phyloP scores from a whole-genome alignment of 2,329 filamentous ascomycete genomes.

The Pseudomassariella vexata region DNA sequence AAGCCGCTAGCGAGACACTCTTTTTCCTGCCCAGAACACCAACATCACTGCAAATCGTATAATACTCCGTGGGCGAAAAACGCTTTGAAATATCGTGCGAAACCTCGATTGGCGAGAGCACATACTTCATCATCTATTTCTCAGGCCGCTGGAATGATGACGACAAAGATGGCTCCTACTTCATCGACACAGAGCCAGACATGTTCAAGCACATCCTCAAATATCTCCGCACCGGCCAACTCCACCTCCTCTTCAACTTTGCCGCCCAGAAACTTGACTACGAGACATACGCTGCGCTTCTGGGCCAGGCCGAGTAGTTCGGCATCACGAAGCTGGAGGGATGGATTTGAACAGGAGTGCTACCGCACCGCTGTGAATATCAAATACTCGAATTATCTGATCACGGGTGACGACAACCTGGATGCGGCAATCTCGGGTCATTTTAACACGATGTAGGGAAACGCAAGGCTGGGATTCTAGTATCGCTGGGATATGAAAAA shows the following conservation, averaged over 20 bases:
- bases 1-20: no score
- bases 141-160: constrained; percentile 15
- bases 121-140: constrained; percentile 17
- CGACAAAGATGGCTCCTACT: constrained; percentile 25
- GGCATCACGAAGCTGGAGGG: constrained; percentile 19
- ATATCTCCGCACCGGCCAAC: constrained; percentile 24
- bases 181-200: constrained; percentile 29
- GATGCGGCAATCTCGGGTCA: no score
- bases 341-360: constrained; percentile 22
- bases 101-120: constrained; percentile 15
- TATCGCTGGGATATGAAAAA: constrained; percentile 23
- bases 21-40: no score
- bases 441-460: background rate
- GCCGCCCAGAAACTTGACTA: constrained; percentile 23
- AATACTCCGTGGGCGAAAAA: constrained; percentile 14
- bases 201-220: constrained; percentile 29
- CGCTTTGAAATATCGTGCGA: constrained; percentile 13
- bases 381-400: background rate
- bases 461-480: constrained; percentile 4
- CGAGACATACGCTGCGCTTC: constrained; percentile 22
- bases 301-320: constrained; percentile 28
- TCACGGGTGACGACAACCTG: background rate
- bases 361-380: constrained; percentile 18
- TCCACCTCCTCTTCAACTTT: constrained; percentile 27
- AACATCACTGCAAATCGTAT: no score